Conservation (phyloP, 2,329 filamentous ascomycete genomes). For the Alternaria arborescens region DNA sequence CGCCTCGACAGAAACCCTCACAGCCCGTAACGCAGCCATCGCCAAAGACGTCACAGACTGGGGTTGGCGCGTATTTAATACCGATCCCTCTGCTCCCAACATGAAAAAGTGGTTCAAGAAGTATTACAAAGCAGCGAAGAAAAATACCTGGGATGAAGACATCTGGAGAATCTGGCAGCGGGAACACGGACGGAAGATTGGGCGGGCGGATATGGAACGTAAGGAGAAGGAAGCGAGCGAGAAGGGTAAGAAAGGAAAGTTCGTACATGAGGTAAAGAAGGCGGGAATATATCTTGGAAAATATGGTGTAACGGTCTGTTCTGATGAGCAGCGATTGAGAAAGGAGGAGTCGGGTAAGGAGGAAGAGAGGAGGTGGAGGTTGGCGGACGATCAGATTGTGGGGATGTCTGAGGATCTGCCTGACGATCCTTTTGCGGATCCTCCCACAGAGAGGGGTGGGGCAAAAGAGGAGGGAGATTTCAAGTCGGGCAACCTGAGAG, state of each 20-base stretch:
- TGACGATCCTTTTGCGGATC: neutral
- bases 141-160: constrained; percentile 4
- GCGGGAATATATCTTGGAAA: neutral
- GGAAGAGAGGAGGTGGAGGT: neutral
- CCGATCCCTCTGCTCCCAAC: neutral
- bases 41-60: constrained; percentile 6
- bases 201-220: neutral
- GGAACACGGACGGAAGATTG: constrained; percentile 8
- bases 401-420: neutral
- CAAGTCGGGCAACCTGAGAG: neutral
- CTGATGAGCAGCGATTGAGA: neutral
- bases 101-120: neutral
- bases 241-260: neutral
- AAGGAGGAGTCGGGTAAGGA: neutral
- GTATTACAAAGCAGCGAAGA: neutral
- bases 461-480: neutral
- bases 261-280: neutral
- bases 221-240: neutral
- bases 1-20: neutral
- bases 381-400: neutral
- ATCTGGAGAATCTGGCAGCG: constrained; percentile 15
- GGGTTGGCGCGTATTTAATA: constrained; percentile 7
- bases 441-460: neutral
- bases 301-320: neutral
- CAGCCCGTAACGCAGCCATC: constrained; percentile 2